Base-by-base conservation (phyloP, 176 grass and related monocot species). In the Poa annua region DNA sequence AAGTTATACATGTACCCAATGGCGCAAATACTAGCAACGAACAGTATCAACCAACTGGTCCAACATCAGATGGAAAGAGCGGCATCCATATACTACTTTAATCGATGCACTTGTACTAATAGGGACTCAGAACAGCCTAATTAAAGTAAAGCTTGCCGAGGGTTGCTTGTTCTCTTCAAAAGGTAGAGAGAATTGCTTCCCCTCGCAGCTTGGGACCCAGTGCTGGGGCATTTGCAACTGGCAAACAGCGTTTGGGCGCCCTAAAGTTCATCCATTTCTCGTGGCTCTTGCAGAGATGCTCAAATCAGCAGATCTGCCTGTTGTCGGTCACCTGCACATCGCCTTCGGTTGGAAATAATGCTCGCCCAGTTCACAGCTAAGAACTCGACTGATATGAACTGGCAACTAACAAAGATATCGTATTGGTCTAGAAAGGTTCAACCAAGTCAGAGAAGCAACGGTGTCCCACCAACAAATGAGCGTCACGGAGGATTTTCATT, bases 371-470 rank as follows among this genome's bases (percentile, higher is more conserved):
- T 84, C 76, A 26, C 25, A 35, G n/a, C 21, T 34, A 75, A 66
- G 25, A 84, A 22, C 45, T 79, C 72, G 56, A 66, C 74, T 68
- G 59, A 85, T 57, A 80, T 84, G 87, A 88, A 84, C 49, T 50
- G 68, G 68, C 69, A 80, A 67, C 81, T 75, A 80, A n/a, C 84
- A 49, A 87, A 60, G 34, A 62, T 62, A 29, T 29, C 2, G 6
- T 16, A 8, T 10, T 52, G 34, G 7, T 77, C 49, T 0, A 32
- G 26, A 24, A 66, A 84, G 32, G 11, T 51, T 32, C 7, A 13
- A 38, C 5, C 3, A 68, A 76, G 60, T 85, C 87, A 80, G 54
- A 81, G 11, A 29, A 50, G 69, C 53, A 81, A 50, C 61, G 61
- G 53, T 78, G 3, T 48, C 20, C 70, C 70, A 80, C 82, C 82